Base-by-base conservation (phyloP, 2,329 filamentous ascomycete species). In the Penicillium hesseltinei region DNA sequence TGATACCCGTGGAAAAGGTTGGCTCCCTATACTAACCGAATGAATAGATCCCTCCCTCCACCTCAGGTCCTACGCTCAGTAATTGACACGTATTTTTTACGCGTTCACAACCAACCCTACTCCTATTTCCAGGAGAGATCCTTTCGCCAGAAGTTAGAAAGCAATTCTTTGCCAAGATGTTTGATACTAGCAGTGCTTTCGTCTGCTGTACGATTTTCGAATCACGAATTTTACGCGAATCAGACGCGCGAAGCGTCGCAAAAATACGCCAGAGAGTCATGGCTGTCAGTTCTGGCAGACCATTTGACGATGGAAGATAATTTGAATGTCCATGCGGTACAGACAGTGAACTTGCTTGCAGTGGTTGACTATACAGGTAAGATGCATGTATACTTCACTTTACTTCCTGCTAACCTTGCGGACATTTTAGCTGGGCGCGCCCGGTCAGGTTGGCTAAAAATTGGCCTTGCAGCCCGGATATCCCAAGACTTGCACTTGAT, bases 401-500 rank as follows among this genome's bases (percentile, higher is more conserved):
- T 25, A 25, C 25, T 25, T 7, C 25, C 25, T 25, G 25, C 25
- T 25, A 25, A 25, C 6, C 5, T 25, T 25, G 25, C 25, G 25
- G 25, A 25, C 6, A 25, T 25, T 25, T 25, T 36, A 74, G 72
- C 63, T 39, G 71, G 73, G 27, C 68, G 69, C 25, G 64, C 67
- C 6, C 64, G 66, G 43, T 64, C 71, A 10, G 74, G 68, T 1
- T 78, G 75, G 76, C 56, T 78, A 7, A 77, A 77, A 27, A 66
- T 71, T 15, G 68, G 67, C 3, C 50, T 70, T 3, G 64, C 69
- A 2, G 66, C 76, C 66, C 94, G 90, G 40, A 94, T 84, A 71
- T 92, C 89, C 7, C 71, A 73, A 47, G 67, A 67, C 44, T 73
- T 76, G 19, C 70, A 69, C 10, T 71, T 71, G 9, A 70, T 69